A percentile compares a stretch with the other conserved stretches of the same genome.
These are phyloP conservation scores for Fusarium austroafricanum DNA, from an alignment of 2,329 filamentous ascomycete species.

Conservation along the genomic window DNA sequence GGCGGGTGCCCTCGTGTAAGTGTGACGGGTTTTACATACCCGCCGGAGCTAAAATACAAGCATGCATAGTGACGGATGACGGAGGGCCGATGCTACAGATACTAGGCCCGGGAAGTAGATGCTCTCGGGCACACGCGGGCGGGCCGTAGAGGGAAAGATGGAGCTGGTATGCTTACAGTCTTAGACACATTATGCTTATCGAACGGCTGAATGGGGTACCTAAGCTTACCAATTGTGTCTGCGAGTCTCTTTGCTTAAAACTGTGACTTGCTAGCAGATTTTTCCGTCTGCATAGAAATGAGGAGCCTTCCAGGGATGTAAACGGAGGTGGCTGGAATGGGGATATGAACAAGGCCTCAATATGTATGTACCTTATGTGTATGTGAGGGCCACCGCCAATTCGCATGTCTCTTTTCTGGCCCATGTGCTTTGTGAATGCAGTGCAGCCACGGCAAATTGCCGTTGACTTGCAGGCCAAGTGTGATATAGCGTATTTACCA, in stretches of 20 bases:
- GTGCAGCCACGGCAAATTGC: neutral
- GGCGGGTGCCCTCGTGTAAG: slow-evolving; percentile 15
- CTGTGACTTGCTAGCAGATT: slow-evolving; percentile 13
- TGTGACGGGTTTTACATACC: slow-evolving; percentile 47
- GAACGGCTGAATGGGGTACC: slow-evolving; percentile 1
- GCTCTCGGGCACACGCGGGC: slow-evolving; percentile 41
- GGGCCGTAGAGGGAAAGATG: slow-evolving; percentile 45
- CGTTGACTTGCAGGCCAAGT: slow-evolving; percentile 11
- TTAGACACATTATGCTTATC: slow-evolving; percentile 34
- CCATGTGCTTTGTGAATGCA: neutral
- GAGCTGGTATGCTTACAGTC: slow-evolving; percentile 16
- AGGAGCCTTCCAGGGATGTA: slow-evolving; percentile 21
- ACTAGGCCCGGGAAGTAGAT: slow-evolving; percentile 37
- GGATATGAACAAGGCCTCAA: slow-evolving; percentile 34
- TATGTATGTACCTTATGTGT: slow-evolving; percentile 29
- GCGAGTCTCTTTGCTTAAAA: neutral
- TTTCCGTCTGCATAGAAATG: slow-evolving; percentile 34
- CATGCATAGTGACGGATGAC: slow-evolving; percentile 44
- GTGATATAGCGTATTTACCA: slow-evolving; percentile 18
- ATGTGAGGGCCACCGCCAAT: slow-evolving; percentile 25
- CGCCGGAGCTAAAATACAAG: slow-evolving; percentile 46
- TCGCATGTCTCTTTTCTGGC: slow-evolving; percentile 13
- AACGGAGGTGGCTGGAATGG: slow-evolving; percentile 29
- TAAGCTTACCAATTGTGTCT: neutral
- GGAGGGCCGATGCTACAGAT: slow-evolving; percentile 36